Conservation (phyloP, 169 alveolate genomes). For the Cryptosporidium parvum region DNA sequence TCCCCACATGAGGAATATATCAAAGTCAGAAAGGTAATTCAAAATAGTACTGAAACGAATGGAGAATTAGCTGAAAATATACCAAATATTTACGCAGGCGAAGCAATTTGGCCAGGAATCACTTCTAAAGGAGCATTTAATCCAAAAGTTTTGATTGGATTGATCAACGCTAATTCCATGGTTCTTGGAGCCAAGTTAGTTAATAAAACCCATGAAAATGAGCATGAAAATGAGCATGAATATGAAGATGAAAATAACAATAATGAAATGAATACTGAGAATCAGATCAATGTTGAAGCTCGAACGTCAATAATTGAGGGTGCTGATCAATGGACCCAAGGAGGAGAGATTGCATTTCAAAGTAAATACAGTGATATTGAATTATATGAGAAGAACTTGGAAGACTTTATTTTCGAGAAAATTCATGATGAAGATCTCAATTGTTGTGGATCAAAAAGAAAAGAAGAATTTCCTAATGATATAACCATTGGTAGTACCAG, state of each 20-base stretch:
- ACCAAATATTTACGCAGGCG: constrained; percentile 18
- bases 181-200: constrained; percentile 25
- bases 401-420: constrained; percentile 21
- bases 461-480: constrained; percentile 12
- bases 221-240: background rate
- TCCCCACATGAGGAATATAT: background rate
- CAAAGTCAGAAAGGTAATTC: background rate
- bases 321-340: constrained; percentile 51
- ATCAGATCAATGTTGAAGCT: constrained; percentile 3
- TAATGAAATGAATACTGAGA: background rate
- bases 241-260: background rate
- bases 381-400: constrained; percentile 17
- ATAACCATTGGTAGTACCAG: constrained; percentile 47
- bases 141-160: constrained; percentile 40
- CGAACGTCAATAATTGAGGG: background rate
- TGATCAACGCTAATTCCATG: background rate
- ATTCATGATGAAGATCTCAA: background rate
- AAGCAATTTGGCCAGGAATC: constrained; percentile 65
- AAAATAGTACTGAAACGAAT: background rate
- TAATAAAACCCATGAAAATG: background rate
- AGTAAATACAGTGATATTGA: constrained; percentile 9
- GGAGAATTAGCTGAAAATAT: constrained; percentile 6
- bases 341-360: constrained; percentile 45
- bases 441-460: background rate
- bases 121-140: constrained; percentile 61